Evolutionary conservation across 1,284 basidiomycete genomes (phyloP), one percentile per base, ranked within the genome.

Genomic region (Puccinia triticina): DNA sequence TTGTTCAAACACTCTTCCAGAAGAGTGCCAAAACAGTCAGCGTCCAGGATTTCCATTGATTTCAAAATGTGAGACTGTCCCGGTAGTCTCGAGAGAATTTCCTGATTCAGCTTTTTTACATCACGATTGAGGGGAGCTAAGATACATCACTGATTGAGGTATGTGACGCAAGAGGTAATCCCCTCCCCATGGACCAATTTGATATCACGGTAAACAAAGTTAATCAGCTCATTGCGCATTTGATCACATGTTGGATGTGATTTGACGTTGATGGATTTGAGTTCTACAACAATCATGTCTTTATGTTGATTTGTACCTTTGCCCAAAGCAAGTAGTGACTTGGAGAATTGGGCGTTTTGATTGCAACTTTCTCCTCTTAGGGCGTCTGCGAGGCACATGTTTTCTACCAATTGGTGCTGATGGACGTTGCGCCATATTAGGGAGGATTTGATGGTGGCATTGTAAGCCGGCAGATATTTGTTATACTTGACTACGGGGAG

Each of bases 401-500:
- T 48, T 50, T 72, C 7, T 34, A 12, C 26, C 43, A 72, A 53
- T 18, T 18, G 48, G 2, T 5, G 14, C 12, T 48, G 12, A 2
- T n/a, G 8, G 12, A 72, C 8, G 2, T 12, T 5, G 16, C 23
- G 11, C 69, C 69, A 72, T 3, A 72, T 7, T 2, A 7, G 5
- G 4, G 69, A 72, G 12, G 26, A 43, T 29, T 72, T 72, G 40
- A 72, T 2, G 5, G 34, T 43, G 32, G 48, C 16, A 4, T n/a
- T 5, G 4, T 16, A n/a, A 8, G 43, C 32, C 10, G 5, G 5
- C 10, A n/a, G 48, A 8, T 14, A 50, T 18, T 32, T 26, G 2
- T n/a, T 46, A 21, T 8, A 7, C 21, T 72, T 72, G n/a, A 76
- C 74, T 14, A 76, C 57, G 1, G 74, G 74, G 50, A 76, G 32